Percentiles rank a stretch among this genome's conserved stretches.
phyloP scores from a whole-genome alignment of 192 early-diverging fungal genomes.

The Physocladia obscura region DNA sequence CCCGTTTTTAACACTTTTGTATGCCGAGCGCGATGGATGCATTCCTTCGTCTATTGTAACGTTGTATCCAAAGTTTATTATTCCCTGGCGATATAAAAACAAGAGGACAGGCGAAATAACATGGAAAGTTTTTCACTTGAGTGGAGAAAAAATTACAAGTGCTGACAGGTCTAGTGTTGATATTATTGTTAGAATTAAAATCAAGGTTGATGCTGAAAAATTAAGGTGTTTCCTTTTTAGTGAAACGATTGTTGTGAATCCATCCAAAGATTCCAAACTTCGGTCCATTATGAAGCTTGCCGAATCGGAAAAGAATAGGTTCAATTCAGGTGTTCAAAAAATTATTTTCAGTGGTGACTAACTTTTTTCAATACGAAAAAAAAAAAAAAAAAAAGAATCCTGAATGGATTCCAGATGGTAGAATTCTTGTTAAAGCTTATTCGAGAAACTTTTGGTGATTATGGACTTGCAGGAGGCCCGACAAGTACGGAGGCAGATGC shows the following conservation, averaged over 20 bases:
- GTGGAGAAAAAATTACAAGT: slow-evolving; percentile 35
- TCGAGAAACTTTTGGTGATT: slow-evolving; percentile 42
- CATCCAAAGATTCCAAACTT: slow-evolving; percentile 29
- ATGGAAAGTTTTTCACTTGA: slow-evolving; percentile 54
- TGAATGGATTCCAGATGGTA: slow-evolving; percentile 35
- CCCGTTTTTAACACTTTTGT: slow-evolving; percentile 36
- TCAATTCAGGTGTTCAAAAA: not conserved
- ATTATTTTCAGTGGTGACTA: not conserved
- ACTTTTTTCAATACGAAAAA: not conserved
- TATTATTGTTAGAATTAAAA: not conserved
- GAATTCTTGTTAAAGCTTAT: slow-evolving; percentile 42
- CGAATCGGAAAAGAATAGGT: slow-evolving; percentile 5
- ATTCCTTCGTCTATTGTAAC: slow-evolving; percentile 39
- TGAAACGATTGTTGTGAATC: slow-evolving; percentile 50
- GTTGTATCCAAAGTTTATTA: slow-evolving; percentile 38
- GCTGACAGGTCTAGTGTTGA: slow-evolving; percentile 35
- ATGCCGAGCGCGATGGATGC: slow-evolving; percentile 47
- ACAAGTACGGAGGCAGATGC: slow-evolving; percentile 41
- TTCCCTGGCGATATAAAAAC: slow-evolving; percentile 54
- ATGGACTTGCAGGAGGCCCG: slow-evolving; percentile 49
- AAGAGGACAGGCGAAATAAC: slow-evolving; percentile 36
- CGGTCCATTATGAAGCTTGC: slow-evolving; percentile 31
- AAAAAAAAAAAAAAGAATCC: no score
- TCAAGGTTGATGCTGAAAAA: not conserved
- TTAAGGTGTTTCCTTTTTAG: not conserved